Percentiles rank a stretch among this genome's conserved stretches.
These are phyloP conservation scores for Fusarium sp. DNA, from an alignment of 2,329 filamentous ascomycete genomes.

Conservation along the genomic window DNA sequence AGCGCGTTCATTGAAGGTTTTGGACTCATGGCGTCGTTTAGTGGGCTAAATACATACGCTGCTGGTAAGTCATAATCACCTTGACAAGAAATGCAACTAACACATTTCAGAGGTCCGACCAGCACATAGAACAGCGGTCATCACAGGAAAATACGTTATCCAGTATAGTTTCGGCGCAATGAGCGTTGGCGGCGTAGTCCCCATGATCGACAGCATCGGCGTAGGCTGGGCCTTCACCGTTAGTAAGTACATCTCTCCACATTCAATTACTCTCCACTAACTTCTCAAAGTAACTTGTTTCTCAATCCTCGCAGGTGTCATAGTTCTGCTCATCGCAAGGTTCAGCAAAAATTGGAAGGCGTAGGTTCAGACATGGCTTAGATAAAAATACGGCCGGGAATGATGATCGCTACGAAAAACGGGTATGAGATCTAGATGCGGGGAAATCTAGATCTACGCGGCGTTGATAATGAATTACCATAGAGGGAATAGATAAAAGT, in stretches of 20 bases:
- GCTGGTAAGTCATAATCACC: constrained; percentile 41
- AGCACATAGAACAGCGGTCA: constrained; percentile 36
- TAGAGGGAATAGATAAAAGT: constrained; percentile 19
- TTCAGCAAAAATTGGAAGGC: constrained; percentile 34
- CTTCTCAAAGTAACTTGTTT: constrained; percentile 3
- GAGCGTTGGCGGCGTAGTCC: constrained; percentile 37
- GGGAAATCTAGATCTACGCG: background rate
- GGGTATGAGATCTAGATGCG: background rate
- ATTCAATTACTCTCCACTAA: background rate
- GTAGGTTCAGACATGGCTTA: background rate
- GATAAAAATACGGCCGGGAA: background rate
- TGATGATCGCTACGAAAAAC: background rate
- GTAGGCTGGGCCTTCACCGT: constrained; percentile 40
- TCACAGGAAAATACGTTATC: constrained; percentile 39
- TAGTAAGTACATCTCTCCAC: constrained; percentile 15
- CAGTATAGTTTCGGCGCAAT: constrained; percentile 40
- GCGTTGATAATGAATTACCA: background rate
- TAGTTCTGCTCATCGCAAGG: constrained; percentile 31
- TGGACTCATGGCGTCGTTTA: constrained; percentile 50
- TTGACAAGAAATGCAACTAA: background rate
- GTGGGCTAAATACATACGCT: constrained; percentile 50
- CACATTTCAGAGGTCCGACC: constrained; percentile 26
- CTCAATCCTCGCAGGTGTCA: constrained; percentile 12
- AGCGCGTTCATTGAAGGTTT: constrained; percentile 45
- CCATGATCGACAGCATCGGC: constrained; percentile 35